phyloP scores from a whole-genome alignment of 192 early-diverging fungal species.

The Rhizoclosmatium sp. region DNA sequence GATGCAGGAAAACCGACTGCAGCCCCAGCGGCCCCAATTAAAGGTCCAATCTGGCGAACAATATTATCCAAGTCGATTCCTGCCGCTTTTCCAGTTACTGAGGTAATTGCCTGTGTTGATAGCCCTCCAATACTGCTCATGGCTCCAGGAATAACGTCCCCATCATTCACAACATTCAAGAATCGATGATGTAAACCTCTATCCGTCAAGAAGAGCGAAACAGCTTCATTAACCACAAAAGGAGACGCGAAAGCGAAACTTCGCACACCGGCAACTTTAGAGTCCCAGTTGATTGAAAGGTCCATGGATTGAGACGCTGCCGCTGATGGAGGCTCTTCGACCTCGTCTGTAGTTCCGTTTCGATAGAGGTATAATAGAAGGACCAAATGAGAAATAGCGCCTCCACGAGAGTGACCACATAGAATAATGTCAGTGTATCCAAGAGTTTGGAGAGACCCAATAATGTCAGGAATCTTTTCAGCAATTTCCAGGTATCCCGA shows the following conservation, averaged over 20 bases:
- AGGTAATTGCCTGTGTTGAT: constrained; percentile 25
- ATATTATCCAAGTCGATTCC: constrained; percentile 39
- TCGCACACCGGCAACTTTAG: constrained; percentile 18
- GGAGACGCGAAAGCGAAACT: constrained; percentile 38
- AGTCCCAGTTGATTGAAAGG: constrained; percentile 1
- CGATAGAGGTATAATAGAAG: constrained; percentile 40
- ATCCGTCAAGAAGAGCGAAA: constrained; percentile 28
- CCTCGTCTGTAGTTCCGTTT: constrained; percentile 36
- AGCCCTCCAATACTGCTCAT: constrained; percentile 43
- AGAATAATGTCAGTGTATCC: constrained; percentile 38
- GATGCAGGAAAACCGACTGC: constrained; percentile 37
- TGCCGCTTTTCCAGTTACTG: constrained; percentile 27
- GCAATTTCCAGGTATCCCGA: constrained; percentile 41
- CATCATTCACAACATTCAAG: constrained; percentile 40
- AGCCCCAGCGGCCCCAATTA: constrained; percentile 38
- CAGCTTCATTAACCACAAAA: constrained; percentile 44
- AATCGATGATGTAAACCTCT: constrained; percentile 35
- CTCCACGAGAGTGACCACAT: constrained; percentile 40
- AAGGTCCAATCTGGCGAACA: constrained; percentile 35
- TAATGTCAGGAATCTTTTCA: constrained; percentile 43
- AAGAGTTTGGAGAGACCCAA: constrained; percentile 27
- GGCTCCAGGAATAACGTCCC: constrained; percentile 42
- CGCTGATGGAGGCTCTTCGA: not conserved
- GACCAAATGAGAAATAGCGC: constrained; percentile 40
- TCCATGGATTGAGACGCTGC: constrained; percentile 10